Percentiles rank a stretch among this genome's conserved stretches.
Conservation (phyloP, 768 basidiomycete genomes). For the Heimioporus sp. region DNA sequence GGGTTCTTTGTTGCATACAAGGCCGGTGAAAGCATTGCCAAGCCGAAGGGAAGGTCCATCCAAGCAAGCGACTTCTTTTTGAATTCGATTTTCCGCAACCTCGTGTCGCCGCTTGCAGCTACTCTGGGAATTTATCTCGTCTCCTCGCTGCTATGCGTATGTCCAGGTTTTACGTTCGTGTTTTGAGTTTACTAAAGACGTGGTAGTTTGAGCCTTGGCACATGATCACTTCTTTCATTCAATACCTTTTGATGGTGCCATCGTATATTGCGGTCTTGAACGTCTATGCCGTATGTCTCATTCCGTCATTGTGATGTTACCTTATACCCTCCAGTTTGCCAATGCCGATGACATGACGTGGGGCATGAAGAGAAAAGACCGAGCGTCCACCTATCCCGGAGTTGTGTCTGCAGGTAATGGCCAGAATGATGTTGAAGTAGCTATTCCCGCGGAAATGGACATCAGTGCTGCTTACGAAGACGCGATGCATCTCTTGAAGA, state of each 20-base stretch:
- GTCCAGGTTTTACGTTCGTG: conserved; percentile 30
- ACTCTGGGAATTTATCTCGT: conserved; percentile 89
- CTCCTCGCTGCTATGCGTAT: conserved; percentile 79
- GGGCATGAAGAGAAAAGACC: conserved; percentile 97
- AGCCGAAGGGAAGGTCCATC: conserved; percentile 45
- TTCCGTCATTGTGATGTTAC: neutral
- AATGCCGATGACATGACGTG: conserved; percentile 92
- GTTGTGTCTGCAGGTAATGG: conserved; percentile 61
- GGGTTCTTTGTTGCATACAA: conserved; percentile 84
- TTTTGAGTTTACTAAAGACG: neutral
- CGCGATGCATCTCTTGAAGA: conserved; percentile 76
- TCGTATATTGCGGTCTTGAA: conserved; percentile 93
- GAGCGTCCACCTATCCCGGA: conserved; percentile 80
- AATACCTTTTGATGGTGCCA: conserved; percentile 88
- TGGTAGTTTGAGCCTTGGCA: conserved; percentile 94
- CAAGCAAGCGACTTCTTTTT: conserved; percentile 61
- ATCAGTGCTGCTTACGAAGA: conserved; percentile 90
- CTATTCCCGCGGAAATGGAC: conserved; percentile 84
- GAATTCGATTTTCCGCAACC: conserved; percentile 81
- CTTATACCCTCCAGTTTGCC: conserved; percentile 51
- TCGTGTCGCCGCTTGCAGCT: conserved; percentile 81
- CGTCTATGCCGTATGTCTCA: conserved; percentile 66
- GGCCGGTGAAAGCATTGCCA: conserved; percentile 62
- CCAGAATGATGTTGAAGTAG: conserved; percentile 81
- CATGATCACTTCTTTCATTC: conserved; percentile 95